phyloP scores from a whole-genome alignment of 2,329 filamentous ascomycete genomes.

The Oidium heveae region DNA sequence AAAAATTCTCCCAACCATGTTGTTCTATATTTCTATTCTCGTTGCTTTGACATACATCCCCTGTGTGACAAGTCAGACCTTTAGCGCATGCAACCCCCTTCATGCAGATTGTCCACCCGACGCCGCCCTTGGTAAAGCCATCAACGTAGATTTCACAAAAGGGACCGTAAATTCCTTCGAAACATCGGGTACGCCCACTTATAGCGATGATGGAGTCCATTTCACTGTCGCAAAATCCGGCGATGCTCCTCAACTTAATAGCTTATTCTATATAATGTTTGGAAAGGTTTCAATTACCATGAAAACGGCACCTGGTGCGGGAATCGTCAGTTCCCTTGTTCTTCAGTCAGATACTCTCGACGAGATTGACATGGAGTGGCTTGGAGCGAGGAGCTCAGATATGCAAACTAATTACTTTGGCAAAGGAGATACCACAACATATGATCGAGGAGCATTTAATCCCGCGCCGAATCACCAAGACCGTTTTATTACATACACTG shows the following conservation, averaged over 20 bases:
- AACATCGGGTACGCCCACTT: conserved; percentile 41
- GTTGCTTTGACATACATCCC: neutral
- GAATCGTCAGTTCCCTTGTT: conserved; percentile 82
- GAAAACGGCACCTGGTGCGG: conserved; percentile 65
- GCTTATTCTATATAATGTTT: conserved; percentile 98
- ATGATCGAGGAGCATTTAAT: conserved; percentile 71
- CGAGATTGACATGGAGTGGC: conserved; percentile 95
- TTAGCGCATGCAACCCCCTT: conserved; percentile 28
- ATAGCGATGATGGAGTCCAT: conserved; percentile 48
- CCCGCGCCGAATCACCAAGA: conserved; percentile 40
- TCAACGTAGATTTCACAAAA: conserved; percentile 60
- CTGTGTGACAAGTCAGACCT: conserved; percentile 22
- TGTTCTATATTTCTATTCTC: neutral
- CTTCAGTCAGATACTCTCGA: conserved; percentile 79
- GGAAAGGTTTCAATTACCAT: conserved; percentile 67
- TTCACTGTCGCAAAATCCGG: conserved; percentile 60
- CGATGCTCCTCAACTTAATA: conserved; percentile 65
- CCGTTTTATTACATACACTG: conserved; percentile 59
- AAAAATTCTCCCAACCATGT: neutral
- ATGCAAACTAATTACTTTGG: conserved; percentile 97
- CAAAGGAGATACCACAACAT: conserved; percentile 65
- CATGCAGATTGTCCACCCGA: conserved; percentile 40
- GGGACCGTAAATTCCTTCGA: conserved; percentile 60
- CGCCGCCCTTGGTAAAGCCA: conserved; percentile 59
- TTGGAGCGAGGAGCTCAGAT: conserved; percentile 48